Percentiles rank a stretch among this genome's conserved stretches.
Conservation (phyloP, 495 filamentous ascomycete genomes). For the Daldinia childiae region DNA sequence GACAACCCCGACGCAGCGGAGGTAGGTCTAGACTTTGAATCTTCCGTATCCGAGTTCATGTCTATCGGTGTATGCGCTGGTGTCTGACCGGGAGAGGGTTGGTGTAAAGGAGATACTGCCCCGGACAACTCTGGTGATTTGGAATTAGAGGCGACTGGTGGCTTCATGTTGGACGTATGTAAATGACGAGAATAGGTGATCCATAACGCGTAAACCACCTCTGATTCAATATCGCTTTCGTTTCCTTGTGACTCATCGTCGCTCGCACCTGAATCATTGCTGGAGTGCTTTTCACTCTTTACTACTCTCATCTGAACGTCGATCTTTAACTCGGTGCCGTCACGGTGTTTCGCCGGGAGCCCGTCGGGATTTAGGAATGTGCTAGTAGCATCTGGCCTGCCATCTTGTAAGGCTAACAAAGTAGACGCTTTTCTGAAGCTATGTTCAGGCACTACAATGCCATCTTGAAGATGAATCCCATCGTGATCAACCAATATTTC, state of each 20-base stretch:
- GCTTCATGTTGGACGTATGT: slow-evolving; percentile 67
- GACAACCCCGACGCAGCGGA: slow-evolving; percentile 70
- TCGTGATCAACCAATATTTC: slow-evolving; percentile 86
- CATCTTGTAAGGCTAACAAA: slow-evolving; percentile 81
- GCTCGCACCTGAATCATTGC: slow-evolving; percentile 55
- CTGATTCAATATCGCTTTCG: slow-evolving; percentile 60
- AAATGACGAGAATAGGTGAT: slow-evolving; percentile 94
- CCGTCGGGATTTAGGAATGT: slow-evolving; percentile 83
- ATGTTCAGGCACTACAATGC: slow-evolving; percentile 96
- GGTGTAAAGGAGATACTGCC: slow-evolving; percentile 71
- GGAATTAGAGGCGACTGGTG: slow-evolving; percentile 60
- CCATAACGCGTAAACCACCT: slow-evolving; percentile 95
- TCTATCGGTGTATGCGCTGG: slow-evolving; percentile 61
- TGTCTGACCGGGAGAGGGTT: slow-evolving; percentile 81
- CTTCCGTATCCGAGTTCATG: slow-evolving; percentile 61
- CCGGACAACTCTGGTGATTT: slow-evolving; percentile 68
- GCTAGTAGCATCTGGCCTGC: slow-evolving; percentile 75
- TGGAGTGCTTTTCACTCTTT: slow-evolving; percentile 73
- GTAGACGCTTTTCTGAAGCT: slow-evolving; percentile 91
- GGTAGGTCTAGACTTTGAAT: slow-evolving; percentile 42
- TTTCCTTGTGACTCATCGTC: slow-evolving; percentile 57
- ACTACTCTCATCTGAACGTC: slow-evolving; percentile 97
- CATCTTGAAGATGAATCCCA: slow-evolving; percentile 80
- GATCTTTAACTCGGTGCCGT: slow-evolving; percentile 88
- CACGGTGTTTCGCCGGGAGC: slow-evolving; percentile 84